These are phyloP conservation scores for Chaetomium globosum DNA, from an alignment of 2,329 filamentous ascomycete genomes.

Conservation along the genomic window DNA sequence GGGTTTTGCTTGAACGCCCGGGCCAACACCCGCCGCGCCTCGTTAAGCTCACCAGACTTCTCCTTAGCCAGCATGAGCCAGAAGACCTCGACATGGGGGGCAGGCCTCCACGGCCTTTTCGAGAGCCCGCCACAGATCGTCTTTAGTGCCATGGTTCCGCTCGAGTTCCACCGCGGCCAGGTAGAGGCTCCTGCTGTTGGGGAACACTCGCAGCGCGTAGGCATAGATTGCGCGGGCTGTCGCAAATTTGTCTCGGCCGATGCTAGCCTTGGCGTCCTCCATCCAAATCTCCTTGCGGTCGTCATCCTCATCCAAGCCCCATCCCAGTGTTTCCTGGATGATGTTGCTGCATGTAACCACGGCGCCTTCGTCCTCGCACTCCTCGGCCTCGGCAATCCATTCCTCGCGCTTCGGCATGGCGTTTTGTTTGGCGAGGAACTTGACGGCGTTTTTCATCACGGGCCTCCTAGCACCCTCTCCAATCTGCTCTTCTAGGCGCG, in stretches of 20 bases:
- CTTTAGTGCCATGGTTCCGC: constrained; percentile 81
- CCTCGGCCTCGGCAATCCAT: constrained; percentile 93
- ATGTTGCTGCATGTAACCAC: constrained; percentile 85
- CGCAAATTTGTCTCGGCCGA: constrained; percentile 78
- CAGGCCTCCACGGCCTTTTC: constrained; percentile 94
- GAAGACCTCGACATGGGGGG: constrained; percentile 84
- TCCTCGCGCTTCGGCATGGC: constrained; percentile 98
- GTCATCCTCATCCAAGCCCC: constrained; percentile 91
- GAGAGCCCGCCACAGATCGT: constrained; percentile 79
- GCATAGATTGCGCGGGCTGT: constrained; percentile 93
- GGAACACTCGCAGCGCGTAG: constrained; percentile 86
- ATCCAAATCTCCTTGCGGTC: constrained; percentile 95
- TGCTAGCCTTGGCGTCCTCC: constrained; percentile 84
- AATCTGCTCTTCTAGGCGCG: constrained; percentile 83
- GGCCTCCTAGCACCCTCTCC: constrained; percentile 79
- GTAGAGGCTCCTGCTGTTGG: constrained; percentile 86
- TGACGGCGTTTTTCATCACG: constrained; percentile 92
- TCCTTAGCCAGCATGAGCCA: constrained; percentile 97
- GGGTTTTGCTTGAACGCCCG: constrained; percentile 93
- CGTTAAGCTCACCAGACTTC: constrained; percentile 84
- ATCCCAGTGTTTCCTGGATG: constrained; percentile 88
- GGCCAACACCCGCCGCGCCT: constrained; percentile 80
- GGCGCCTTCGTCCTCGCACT: constrained; percentile 90
- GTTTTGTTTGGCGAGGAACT: constrained; percentile 83
- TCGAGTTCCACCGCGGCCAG: constrained; percentile 89